Percentiles rank a stretch among this genome's conserved stretches.
These are phyloP conservation scores for Fusarium multiceps DNA, from an alignment of 2,329 filamentous ascomycete species.

Conservation along the genomic window DNA sequence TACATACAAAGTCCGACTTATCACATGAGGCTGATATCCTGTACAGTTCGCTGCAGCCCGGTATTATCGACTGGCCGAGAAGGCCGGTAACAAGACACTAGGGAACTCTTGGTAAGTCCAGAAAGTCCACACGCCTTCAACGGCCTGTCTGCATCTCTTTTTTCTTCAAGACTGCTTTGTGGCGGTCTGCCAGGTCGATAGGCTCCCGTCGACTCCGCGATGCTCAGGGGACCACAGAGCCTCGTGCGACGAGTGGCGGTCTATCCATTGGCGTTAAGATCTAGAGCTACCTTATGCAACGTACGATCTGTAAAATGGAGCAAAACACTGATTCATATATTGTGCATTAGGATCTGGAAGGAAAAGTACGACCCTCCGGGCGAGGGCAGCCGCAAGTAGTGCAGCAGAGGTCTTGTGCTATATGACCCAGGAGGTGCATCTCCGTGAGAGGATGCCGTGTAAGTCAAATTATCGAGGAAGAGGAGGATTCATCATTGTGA, in stretches of 20 bases:
- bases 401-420: constrained; percentile 27
- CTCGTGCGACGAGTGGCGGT: constrained; percentile 17
- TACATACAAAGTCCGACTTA: constrained; percentile 20
- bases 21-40: constrained; percentile 63
- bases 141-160: constrained; percentile 28
- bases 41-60: constrained; percentile 80
- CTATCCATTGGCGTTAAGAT: constrained; percentile 15
- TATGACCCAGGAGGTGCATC: constrained; percentile 12
- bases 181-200: constrained; percentile 32
- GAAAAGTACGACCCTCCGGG: constrained; percentile 81
- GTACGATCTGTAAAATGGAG: constrained; percentile 8
- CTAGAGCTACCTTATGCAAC: constrained; percentile 5
- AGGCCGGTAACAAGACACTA: constrained; percentile 87
- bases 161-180: constrained; percentile 8
- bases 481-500: constrained; percentile 2
- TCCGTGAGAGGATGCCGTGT: constrained; percentile 19
- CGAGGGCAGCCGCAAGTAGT: constrained; percentile 56
- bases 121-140: constrained; percentile 53
- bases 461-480: constrained; percentile 7
- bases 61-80: constrained; percentile 92
- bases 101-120: constrained; percentile 91
- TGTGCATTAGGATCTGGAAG: constrained; percentile 87
- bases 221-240: constrained; percentile 19
- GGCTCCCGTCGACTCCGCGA: constrained; percentile 20
- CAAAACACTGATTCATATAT: constrained; percentile 34